Base-by-base conservation (phyloP, 2,329 filamentous ascomycete species). In the Emericellopsis cladophorae region DNA sequence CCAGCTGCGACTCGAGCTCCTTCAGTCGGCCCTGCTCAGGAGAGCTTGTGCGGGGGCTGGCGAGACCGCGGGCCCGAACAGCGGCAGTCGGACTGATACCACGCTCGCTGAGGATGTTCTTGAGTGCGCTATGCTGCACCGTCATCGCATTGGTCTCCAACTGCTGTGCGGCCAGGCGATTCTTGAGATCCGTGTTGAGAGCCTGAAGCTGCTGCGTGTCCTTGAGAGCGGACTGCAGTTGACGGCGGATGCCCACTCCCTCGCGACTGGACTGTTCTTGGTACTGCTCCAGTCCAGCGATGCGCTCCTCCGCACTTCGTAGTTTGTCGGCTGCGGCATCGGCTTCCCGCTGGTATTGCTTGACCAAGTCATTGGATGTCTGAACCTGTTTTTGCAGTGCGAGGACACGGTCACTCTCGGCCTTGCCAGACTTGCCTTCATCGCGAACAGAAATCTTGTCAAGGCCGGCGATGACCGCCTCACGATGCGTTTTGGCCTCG, bases 191-290 rank as follows among this genome's bases (percentile, higher is more conserved):
- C 2, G 81, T 73, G 59, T 90, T 92, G 45, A 84, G 76, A 29
- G 83, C 76, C 49, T 88, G 84, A 22, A 93, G 68, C n/a, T 75
- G 70, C 57, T 95, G 88, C 12, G 82, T 79, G 43, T 98, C 90
- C 48, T 81, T 82, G 58, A 95, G 70, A 5, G 85, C 79, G 22
- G 79, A 73, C 57, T 96, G 92, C 40, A 98, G 73, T 55, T 96
- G 90, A 55, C 92, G 81, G 41, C 92, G 79, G 48, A 96, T 87
- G 31, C 81, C 78, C 41, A 98, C 79, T 38, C 88, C 88, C 60
- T 98, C 93, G 36, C 92, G 78, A 60, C 89, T 96, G 4, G 89
- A 84, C 61, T 98, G 92, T 56, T 98, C 92, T 62, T 98, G 92
- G 58, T 96, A 96, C 23, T 88, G 86, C 59, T 98, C 92, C 4